phyloP scores from a whole-genome alignment of 257 asterid species.

The Sherardia arvensis region DNA sequence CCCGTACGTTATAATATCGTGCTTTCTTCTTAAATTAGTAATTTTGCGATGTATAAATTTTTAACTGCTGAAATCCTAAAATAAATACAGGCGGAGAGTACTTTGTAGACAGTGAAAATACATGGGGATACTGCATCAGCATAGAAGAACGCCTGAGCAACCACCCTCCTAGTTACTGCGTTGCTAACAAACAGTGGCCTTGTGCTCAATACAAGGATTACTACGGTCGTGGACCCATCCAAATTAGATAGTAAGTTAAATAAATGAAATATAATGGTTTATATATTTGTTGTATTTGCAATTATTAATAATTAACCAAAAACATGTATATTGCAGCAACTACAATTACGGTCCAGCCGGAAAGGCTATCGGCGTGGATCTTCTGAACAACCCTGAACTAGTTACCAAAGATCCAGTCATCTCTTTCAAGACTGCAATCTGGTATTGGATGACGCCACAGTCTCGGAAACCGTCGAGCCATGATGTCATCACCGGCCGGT shows the following conservation, averaged over 20 bases:
- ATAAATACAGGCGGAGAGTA: conserved; percentile 9
- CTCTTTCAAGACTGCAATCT: conserved; percentile 1
- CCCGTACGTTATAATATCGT: too few relatives aligned
- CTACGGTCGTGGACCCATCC: conserved; percentile 22
- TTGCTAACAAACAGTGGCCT: conserved; percentile 13
- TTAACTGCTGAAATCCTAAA: not conserved
- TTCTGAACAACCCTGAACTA: conserved; percentile 8
- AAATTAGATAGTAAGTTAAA: conserved; percentile 27
- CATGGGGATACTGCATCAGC: conserved; percentile 23
- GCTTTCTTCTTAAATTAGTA: too few relatives aligned
- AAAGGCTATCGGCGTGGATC: not conserved
- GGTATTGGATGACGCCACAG: conserved; percentile 12
- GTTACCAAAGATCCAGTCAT: not conserved
- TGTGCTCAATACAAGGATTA: conserved; percentile 17
- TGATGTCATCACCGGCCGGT: conserved; percentile 10
- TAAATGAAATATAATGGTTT: too few relatives aligned
- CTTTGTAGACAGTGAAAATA: conserved; percentile 17
- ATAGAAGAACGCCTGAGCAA: not conserved
- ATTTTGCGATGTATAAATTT: too few relatives aligned
- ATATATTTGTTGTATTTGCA: too few relatives aligned
- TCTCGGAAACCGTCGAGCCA: conserved; percentile 9
- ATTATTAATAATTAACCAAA: too few relatives aligned
- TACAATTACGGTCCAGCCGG: conserved; percentile 3
- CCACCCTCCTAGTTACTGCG: conserved; percentile 13
- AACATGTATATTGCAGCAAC: not conserved